These are phyloP conservation scores for Lactuca saligna DNA, from an alignment of 129 eudicot genomes.

Conservation along the genomic window DNA sequence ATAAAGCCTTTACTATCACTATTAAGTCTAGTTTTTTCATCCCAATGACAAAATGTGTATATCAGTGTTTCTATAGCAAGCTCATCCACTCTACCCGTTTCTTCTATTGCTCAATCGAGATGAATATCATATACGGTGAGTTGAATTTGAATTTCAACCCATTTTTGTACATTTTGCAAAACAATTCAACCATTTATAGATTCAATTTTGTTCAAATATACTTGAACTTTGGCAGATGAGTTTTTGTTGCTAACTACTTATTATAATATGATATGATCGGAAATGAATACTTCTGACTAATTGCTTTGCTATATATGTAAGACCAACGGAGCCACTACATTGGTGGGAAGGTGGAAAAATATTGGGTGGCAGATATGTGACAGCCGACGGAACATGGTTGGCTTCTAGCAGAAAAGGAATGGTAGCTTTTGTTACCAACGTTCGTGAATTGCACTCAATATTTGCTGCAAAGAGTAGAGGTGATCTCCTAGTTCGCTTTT, in stretches of 20 bases:
- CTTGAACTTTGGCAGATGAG: background rate
- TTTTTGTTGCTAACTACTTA: background rate
- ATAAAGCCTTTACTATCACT: background rate
- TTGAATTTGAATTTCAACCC: background rate
- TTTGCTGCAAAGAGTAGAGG: conserved; percentile 60
- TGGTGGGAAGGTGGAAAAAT: conserved; percentile 76
- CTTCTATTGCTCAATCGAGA: conserved; percentile 75
- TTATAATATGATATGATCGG: background rate
- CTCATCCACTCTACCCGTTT: conserved; percentile 68
- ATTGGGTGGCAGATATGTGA: conserved; percentile 63
- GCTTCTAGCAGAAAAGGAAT: conserved; percentile 54
- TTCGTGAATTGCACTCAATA: conserved; percentile 41
- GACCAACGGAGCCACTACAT: conserved; percentile 48
- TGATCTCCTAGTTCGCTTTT: conserved; percentile 71
- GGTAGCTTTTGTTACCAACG: conserved; percentile 83
- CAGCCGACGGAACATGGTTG: conserved; percentile 88
- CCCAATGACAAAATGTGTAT: conserved; percentile 59
- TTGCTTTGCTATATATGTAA: conserved; percentile 10
- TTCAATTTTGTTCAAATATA: background rate
- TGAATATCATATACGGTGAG: conserved; percentile 66
- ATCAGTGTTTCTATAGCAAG: conserved; percentile 76
- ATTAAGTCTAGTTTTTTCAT: background rate
- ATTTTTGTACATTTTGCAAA: background rate
- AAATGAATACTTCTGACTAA: background rate
- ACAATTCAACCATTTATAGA: background rate